These are phyloP conservation scores for Aspergillus clavatus DNA, from an alignment of 2,329 filamentous ascomycete species.

Conservation along the genomic window DNA sequence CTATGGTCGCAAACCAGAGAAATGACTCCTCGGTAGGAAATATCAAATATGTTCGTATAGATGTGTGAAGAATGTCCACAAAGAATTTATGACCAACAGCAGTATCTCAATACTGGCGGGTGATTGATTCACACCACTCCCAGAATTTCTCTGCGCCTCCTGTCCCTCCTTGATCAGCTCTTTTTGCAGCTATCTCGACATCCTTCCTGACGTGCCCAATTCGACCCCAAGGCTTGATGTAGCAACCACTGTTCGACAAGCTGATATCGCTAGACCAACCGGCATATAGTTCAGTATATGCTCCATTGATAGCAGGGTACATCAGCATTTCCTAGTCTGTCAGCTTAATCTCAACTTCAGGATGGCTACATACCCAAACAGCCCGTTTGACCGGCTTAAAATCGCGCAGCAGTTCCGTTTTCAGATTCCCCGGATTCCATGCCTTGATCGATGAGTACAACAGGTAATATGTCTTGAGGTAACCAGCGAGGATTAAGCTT, in stretches of 20 bases:
- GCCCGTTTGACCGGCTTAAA: conserved; percentile 13
- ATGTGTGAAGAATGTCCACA: neutral
- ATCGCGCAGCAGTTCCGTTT: conserved; percentile 10
- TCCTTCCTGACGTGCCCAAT: conserved; percentile 26
- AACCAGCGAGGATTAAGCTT: too few species aligned
- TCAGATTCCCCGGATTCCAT: neutral
- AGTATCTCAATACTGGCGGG: neutral
- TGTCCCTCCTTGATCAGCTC: conserved; percentile 22
- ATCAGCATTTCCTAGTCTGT: conserved; percentile 12
- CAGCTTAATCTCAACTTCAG: conserved; percentile 18
- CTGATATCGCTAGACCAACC: conserved; percentile 30
- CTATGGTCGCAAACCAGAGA: neutral
- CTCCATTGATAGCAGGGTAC: conserved; percentile 31
- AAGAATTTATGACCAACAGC: too few species aligned
- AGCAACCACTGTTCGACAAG: conserved; percentile 30
- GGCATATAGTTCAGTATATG: conserved; percentile 36
- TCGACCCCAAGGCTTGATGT: conserved; percentile 48
- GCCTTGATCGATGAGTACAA: neutral
- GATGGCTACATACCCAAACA: conserved; percentile 33
- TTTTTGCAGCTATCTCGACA: conserved; percentile 19
- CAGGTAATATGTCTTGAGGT: neutral
- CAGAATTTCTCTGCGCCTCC: conserved; percentile 34
- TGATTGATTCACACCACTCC: conserved; percentile 32
- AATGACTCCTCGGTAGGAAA: neutral
- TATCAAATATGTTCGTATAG: neutral